Conservation (phyloP, 2,329 filamentous ascomycete genomes). For the Exophiala viscosa region DNA sequence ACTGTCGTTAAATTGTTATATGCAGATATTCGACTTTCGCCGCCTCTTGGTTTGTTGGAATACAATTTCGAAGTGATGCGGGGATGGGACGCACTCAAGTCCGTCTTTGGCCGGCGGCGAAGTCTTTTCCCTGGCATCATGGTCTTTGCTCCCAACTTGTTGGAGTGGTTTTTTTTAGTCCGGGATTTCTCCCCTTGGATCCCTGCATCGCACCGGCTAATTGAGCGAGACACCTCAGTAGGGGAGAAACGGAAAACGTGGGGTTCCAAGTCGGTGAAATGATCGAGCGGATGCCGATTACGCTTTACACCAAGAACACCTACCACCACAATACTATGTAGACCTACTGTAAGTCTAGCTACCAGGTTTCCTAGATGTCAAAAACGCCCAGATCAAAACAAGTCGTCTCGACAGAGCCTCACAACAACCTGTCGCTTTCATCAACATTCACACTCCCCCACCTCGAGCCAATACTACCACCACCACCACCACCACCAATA, state of each 20-base stretch:
- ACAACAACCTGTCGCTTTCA: too few species aligned
- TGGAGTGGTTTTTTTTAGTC: background rate
- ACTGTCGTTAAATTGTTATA: too few species aligned
- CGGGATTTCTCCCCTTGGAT: background rate
- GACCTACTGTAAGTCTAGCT: too few species aligned
- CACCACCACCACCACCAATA: too few species aligned
- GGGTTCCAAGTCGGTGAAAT: background rate
- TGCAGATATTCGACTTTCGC: too few species aligned
- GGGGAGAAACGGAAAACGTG: background rate
- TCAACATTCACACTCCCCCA: too few species aligned
- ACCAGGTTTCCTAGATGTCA: too few species aligned
- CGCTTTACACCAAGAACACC: background rate
- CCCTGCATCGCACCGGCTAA: background rate
- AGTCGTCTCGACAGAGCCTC: too few species aligned
- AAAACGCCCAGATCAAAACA: too few species aligned
- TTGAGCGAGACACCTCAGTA: background rate
- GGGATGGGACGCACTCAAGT: background rate
- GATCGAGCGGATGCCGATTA: background rate
- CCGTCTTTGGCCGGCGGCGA: constrained; percentile 8
- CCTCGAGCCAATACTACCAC: too few species aligned
- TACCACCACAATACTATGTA: background rate
- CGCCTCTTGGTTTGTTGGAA: too few species aligned
- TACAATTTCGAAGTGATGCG: background rate
- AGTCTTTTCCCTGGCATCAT: constrained; percentile 5
- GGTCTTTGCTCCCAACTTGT: background rate